A percentile compares a stretch with the other conserved stretches of the same genome.
Conservation (phyloP, 306 rosid species). For the Boehmeria nivea region DNA sequence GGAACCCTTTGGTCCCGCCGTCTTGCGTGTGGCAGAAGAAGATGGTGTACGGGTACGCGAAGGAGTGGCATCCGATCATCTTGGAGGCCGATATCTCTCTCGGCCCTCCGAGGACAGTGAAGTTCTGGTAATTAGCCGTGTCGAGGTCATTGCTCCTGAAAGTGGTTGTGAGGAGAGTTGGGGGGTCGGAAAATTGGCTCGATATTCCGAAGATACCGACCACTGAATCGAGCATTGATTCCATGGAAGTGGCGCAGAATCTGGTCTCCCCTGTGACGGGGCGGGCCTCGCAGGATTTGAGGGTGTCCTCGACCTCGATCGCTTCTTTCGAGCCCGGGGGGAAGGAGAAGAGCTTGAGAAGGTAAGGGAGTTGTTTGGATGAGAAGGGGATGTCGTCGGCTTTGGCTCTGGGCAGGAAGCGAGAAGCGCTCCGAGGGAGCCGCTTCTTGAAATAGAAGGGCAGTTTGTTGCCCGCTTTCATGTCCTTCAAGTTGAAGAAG, state of each 20-base stretch:
- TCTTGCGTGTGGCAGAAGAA: conserved; percentile 58
- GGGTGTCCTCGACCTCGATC: not conserved
- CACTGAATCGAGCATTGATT: conserved; percentile 65
- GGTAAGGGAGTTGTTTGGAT: too few species aligned
- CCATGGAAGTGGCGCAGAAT: conserved; percentile 63
- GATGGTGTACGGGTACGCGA: conserved; percentile 69
- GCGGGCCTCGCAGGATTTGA: not conserved
- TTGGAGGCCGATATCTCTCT: conserved; percentile 35
- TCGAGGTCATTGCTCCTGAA: conserved; percentile 38
- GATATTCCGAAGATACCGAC: conserved; percentile 29
- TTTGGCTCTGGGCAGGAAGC: not conserved
- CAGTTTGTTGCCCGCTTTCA: not conserved
- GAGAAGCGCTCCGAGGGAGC: not conserved
- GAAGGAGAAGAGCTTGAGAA: not conserved
- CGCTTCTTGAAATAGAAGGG: not conserved
- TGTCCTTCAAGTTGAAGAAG: conserved; percentile 6
- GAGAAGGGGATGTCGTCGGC: not conserved
- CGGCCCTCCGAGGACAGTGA: conserved; percentile 41
- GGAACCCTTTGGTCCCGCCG: conserved; percentile 39
- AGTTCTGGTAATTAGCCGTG: conserved; percentile 51
- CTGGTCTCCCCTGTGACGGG: not conserved
- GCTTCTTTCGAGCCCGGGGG: not conserved
- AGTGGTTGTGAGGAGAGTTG: conserved; percentile 31
- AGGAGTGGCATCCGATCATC: conserved; percentile 73
- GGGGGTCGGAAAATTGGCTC: not conserved